A percentile compares a stretch with the other conserved stretches of the same genome.
Conservation (phyloP, 1,139 yeast genomes). For the Yamadazyma triangularis region DNA sequence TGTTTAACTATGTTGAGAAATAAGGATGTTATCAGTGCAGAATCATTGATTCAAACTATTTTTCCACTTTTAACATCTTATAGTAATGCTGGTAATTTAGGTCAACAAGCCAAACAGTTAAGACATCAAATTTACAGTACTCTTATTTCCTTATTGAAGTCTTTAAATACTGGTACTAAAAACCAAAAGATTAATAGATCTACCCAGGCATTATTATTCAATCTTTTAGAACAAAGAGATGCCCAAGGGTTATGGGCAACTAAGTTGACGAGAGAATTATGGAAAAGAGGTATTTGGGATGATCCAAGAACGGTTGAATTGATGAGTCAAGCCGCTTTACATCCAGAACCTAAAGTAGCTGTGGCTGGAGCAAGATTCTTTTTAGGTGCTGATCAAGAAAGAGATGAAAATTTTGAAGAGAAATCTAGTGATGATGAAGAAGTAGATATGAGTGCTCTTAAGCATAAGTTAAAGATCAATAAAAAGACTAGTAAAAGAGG, state of each 20-base stretch:
- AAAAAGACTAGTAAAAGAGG: conserved; percentile 79
- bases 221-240: conserved; percentile 73
- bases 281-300: conserved; percentile 99
- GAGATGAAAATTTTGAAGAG: conserved; percentile 78
- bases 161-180: conserved; percentile 78
- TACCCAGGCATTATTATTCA: conserved; percentile 88
- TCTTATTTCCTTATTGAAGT: conserved; percentile 69
- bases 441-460: conserved; percentile 62
- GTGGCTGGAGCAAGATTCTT: conserved; percentile 88
- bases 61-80: conserved; percentile 76
- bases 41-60: conserved; percentile 73
- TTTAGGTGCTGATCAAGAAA: conserved; percentile 91
- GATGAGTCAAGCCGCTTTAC: conserved; percentile 93
- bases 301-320: conserved; percentile 93
- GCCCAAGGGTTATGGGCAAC: conserved; percentile 95
- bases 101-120: conserved; percentile 79
- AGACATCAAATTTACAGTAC: conserved; percentile 81
- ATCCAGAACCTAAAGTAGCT: conserved; percentile 82
- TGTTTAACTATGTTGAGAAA: conserved; percentile 87
- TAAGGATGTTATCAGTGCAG: conserved; percentile 77
- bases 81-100: conserved; percentile 26
- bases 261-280: conserved; percentile 85
- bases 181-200: conserved; percentile 84
- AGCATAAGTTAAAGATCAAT: conserved; percentile 78
- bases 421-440: conserved; percentile 63